Base-by-base conservation (phyloP, 108 stramenopile species). In the Discostella stelligeroides region DNA sequence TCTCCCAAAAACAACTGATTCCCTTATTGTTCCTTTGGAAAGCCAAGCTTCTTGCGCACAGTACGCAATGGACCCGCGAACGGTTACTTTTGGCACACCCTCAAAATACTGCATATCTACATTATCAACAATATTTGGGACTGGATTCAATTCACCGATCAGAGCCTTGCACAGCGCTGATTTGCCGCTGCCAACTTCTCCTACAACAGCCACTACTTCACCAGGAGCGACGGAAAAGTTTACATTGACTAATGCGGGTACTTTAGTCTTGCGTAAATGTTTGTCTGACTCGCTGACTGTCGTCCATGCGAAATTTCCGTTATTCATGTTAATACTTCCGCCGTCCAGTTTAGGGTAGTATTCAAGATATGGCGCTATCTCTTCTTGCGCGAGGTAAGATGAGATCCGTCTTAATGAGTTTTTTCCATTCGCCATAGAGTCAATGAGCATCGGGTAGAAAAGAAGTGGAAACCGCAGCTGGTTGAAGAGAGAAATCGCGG, bases 401-500 rank as follows among this genome's bases (percentile, higher is more conserved):
- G 88, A 72, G 27, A 94, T 86, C 23, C 89, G 69, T 10, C 78
- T 77, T 50, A 91, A 21, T 5, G 88, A 73, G 56, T 88, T 87
- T 43, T 78, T 80, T n/a, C 88, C 92, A 49, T 86, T 90, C 7
- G 86, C 89, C 46, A 91, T 60, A 1, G 85, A 79, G 66, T 89
- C 87, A 47, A 94, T 86, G 40, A 91, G 61, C 89, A 91, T 94
- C 13, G 92, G 92, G 60, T 89, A 94, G 53, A 94, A 94, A 48
- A 94, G 82, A 0, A 96, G 69, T n/a, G 92, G 91, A 76, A 90
- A 91, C 10, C 97, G 88, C 1, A 97, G 72, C 66, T 96, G 95
- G 83, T 97, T 94, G 81, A 97, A 96, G 18, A 96, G 74, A n/a
- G 91, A 81, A 18, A 97, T 91, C 9, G 95, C 89, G 14, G 97